phyloP scores from a whole-genome alignment of 768 basidiomycete genomes.

The Calocera cornea region DNA sequence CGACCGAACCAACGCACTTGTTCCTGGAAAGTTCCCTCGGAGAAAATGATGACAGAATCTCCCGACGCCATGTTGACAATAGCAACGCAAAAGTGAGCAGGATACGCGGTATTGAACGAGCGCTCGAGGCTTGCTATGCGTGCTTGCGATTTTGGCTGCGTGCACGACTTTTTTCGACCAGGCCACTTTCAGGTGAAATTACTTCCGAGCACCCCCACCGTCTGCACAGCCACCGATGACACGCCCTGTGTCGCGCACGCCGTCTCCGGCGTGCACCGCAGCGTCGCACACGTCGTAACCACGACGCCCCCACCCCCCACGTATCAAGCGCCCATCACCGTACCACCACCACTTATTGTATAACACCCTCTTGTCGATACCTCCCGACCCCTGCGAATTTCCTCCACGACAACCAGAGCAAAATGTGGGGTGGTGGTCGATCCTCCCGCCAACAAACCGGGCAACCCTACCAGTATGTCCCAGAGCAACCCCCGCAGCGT shows the following conservation, averaged over 20 bases:
- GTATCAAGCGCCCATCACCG: neutral
- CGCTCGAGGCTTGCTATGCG: neutral
- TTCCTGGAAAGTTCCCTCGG: conserved; percentile 80
- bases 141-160: neutral
- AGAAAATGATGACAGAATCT: conserved; percentile 72
- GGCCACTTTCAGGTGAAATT: neutral
- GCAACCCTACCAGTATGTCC: neutral
- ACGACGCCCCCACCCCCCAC: neutral
- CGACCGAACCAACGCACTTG: conserved; percentile 36
- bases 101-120: neutral
- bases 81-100: neutral
- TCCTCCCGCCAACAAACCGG: neutral
- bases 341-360: neutral
- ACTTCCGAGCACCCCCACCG: neutral
- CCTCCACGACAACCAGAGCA: neutral
- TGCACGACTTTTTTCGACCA: neutral
- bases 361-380: conserved; percentile 1
- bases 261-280: too few relatives aligned
- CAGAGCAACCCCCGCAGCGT: neutral
- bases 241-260: too few relatives aligned
- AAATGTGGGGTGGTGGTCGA: neutral
- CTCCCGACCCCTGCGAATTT: neutral
- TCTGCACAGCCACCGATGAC: neutral
- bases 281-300: conserved; percentile 2
- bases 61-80: conserved; percentile 41